Conservation (phyloP, 805 yeast species). For the Deakozyma indianensis region DNA sequence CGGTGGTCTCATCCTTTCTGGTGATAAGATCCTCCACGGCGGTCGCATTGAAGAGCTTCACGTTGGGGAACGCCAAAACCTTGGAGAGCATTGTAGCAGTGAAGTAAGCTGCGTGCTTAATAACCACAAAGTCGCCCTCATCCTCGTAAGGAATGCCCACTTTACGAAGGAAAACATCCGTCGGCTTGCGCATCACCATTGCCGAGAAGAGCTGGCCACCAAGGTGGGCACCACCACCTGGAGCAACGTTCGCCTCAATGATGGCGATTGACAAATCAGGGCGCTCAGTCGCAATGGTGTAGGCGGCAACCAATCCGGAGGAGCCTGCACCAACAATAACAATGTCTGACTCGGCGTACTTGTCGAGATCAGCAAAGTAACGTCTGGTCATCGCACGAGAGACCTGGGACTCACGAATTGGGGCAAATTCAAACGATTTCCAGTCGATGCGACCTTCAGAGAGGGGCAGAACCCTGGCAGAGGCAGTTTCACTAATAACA, state of each 20-base stretch:
- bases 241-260: slow-evolving; percentile 59
- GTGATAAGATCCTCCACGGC: slow-evolving; percentile 72
- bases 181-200: slow-evolving; percentile 69
- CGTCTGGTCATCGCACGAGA: slow-evolving; percentile 70
- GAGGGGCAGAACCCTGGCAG: slow-evolving; percentile 5
- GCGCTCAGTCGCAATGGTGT: slow-evolving; percentile 52
- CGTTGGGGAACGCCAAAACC: slow-evolving; percentile 57
- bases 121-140: slow-evolving; percentile 69
- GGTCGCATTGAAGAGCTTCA: slow-evolving; percentile 65
- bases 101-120: slow-evolving; percentile 67
- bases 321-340: slow-evolving; percentile 71
- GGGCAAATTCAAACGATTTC: slow-evolving; percentile 54
- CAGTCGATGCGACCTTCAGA: slow-evolving; percentile 29
- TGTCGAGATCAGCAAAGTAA: slow-evolving; percentile 59
- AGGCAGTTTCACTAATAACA: slow-evolving; percentile 11
- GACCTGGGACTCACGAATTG: slow-evolving; percentile 65
- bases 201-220: slow-evolving; percentile 69
- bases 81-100: slow-evolving; percentile 57
- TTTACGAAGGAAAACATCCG: slow-evolving; percentile 53
- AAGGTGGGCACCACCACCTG: slow-evolving; percentile 71
- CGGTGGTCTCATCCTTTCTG: slow-evolving; percentile 40
- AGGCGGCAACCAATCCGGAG: slow-evolving; percentile 67
- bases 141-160: slow-evolving; percentile 56
- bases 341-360: slow-evolving; percentile 59
- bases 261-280: slow-evolving; percentile 65